Conservation (phyloP, 2,329 filamentous ascomycete species). For the Cordyceps fumosorosea region DNA sequence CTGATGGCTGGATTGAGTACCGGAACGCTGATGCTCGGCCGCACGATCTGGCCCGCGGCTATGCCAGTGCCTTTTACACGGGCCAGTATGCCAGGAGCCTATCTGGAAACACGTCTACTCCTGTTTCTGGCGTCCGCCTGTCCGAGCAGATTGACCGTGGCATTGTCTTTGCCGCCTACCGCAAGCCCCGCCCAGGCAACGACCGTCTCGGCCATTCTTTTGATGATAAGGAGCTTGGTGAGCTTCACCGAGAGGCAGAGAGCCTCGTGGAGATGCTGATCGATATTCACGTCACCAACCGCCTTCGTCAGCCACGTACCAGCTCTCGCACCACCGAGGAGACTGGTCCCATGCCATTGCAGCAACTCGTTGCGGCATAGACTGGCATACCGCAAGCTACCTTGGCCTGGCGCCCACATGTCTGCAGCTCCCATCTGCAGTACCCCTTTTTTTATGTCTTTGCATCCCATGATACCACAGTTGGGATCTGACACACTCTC, state of each 20-base stretch:
- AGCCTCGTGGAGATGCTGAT: conserved; percentile 46
- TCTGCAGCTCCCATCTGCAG: conserved; percentile 5
- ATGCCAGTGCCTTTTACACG: conserved; percentile 47
- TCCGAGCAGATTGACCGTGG: conserved; percentile 37
- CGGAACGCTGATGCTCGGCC: conserved; percentile 34
- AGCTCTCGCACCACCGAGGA: conserved; percentile 26
- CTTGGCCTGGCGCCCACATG: neutral
- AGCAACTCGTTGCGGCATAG: conserved; percentile 15
- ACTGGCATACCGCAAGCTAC: neutral
- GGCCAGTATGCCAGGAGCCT: conserved; percentile 28
- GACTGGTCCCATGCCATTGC: conserved; percentile 32
- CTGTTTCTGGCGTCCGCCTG: conserved; percentile 19
- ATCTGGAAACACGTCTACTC: conserved; percentile 21
- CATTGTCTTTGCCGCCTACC: conserved; percentile 51
- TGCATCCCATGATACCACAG: conserved; percentile 26
- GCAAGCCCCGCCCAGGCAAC: conserved; percentile 37
- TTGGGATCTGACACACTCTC: conserved; percentile 18
- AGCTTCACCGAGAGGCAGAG: conserved; percentile 44
- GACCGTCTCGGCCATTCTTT: conserved; percentile 29
- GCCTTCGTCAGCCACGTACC: conserved; percentile 25
- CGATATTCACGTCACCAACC: conserved; percentile 39
- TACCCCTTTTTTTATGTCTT: conserved; percentile 16
- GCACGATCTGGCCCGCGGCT: conserved; percentile 44
- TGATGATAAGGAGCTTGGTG: conserved; percentile 35
- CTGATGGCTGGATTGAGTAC: conserved; percentile 48